Evolutionary conservation across 192 early-diverging fungal genomes (phyloP).

Genomic region (Pilaira anomala): DNA sequence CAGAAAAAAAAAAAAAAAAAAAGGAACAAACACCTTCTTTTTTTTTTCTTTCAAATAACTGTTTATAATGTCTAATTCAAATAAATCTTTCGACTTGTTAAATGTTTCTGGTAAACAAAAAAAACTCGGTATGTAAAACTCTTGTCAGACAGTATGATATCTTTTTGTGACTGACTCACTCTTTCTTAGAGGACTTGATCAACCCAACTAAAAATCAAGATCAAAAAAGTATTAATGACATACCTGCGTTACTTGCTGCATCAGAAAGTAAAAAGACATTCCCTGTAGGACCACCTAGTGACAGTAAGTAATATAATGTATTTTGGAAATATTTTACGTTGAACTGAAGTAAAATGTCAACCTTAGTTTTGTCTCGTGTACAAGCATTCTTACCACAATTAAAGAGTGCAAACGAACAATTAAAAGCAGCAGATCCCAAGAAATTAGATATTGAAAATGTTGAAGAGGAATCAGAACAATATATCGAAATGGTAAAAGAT

Average conservation of each 20-base stretch:
- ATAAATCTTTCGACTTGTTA: slow-evolving; percentile 9
- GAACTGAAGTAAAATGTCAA: neutral
- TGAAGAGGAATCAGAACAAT: slow-evolving; percentile 46
- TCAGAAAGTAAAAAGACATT: slow-evolving; percentile 42
- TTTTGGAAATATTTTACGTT: neutral
- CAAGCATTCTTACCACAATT: slow-evolving; percentile 49
- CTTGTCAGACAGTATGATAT: too few species aligned
- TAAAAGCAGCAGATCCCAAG: slow-evolving; percentile 40
- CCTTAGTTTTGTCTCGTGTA: slow-evolving; percentile 41
- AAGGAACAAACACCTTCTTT: neutral
- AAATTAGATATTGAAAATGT: slow-evolving; percentile 55
- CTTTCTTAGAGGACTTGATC: neutral
- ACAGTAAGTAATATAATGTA: slow-evolving; percentile 15
- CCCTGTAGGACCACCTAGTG: slow-evolving; percentile 35
- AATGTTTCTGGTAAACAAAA: slow-evolving; percentile 18
- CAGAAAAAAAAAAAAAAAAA: neutral
- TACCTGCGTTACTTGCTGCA: slow-evolving; percentile 27
- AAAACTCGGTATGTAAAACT: slow-evolving; percentile 17
- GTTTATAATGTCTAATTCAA: slow-evolving; percentile 4
- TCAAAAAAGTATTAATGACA: neutral
- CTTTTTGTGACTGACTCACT: neutral
- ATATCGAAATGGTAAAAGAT: slow-evolving; percentile 51
- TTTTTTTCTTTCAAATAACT: neutral
- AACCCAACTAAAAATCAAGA: neutral
- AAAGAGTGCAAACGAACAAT: slow-evolving; percentile 40